Base-by-base conservation (phyloP, 345 rosid genomes). In the Brassica carinata region DNA sequence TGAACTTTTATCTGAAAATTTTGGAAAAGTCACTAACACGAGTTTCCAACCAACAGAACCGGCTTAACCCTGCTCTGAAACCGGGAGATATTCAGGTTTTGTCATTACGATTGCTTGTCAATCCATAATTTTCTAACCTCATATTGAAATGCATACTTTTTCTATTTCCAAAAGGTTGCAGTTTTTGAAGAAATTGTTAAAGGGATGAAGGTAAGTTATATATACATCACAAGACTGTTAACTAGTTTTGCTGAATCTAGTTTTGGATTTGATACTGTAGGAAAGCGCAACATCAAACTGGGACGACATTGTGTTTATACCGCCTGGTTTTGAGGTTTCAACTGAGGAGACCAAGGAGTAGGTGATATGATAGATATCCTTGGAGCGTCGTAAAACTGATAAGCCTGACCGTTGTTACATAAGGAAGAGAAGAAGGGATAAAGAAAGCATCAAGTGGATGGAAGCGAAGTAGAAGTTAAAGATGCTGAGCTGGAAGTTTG, bases 321-420 rank as follows among this genome's bases (percentile, higher is more conserved):
- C 98, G 58, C 98, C 98, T 45, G 98, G 98, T 23, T 90, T 91
- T 34, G 94, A 94, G 80, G 91, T 92, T 74, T 87, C 97, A 70
- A 86, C 94, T 2, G 86, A 83, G 78, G 79, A 87, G 7, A 51
- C 79, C 5, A 81, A 73, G 59, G 82, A 36, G 40, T 75, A 89
- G 83, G 79, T 69, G 7, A 45, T 18, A 59, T 69, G 9, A 59
- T 40, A 59, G 5, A 64, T 64, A 58, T 72, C 33, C 70, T 29
- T 18, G 36, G 36, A 48, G 43, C 77, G 14, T 79, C 59, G 45
- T 79, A 15, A 38, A 23, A 66, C 26, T 23, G 26, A 23, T 23
- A 23, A 23, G 26, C 26, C 26, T 23, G 26, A 23, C 26, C 26
- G 26, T 23, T 23, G 26, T 23, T 23, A 23, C 26, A 23, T 23